A percentile compares a stretch with the other conserved stretches of the same genome.
Evolutionary conservation across 1,284 basidiomycete genomes (phyloP).

Genomic region (Wallemia ichthyophaga): DNA sequence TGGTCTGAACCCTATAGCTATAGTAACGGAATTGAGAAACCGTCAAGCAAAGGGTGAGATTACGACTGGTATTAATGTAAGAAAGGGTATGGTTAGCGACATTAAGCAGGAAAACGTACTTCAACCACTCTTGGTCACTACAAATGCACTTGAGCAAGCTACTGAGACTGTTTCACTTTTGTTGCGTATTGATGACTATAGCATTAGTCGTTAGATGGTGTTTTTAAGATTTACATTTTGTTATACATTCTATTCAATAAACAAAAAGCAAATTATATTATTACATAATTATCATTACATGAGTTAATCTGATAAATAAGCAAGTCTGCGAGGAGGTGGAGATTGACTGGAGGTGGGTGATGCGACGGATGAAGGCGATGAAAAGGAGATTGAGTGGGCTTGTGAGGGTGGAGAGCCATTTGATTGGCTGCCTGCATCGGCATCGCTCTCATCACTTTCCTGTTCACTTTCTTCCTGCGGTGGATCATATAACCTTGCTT

Average conservation of each 20-base stretch:
- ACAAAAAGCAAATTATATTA: too few relatives aligned
- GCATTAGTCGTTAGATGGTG: slow-evolving; percentile 12
- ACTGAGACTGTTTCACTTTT: slow-evolving; percentile 94
- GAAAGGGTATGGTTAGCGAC: slow-evolving; percentile 88
- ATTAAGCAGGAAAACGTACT: slow-evolving; percentile 92
- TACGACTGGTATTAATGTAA: slow-evolving; percentile 91
- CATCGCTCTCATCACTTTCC: too few relatives aligned
- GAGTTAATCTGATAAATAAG: too few relatives aligned
- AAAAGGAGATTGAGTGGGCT: too few relatives aligned
- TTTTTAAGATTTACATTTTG: background rate
- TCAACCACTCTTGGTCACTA: slow-evolving; percentile 81
- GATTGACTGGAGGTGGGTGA: too few relatives aligned
- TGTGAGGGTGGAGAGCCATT: too few relatives aligned
- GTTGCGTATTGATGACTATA: slow-evolving; percentile 90
- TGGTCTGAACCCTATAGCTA: slow-evolving; percentile 87
- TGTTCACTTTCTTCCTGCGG: too few relatives aligned
- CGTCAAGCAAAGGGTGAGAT: slow-evolving; percentile 80
- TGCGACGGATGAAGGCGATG: too few relatives aligned
- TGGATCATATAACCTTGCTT: too few relatives aligned
- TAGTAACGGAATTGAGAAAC: slow-evolving; percentile 92
- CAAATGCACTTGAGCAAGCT: slow-evolving; percentile 75
- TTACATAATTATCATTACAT: too few relatives aligned
- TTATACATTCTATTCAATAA: background rate
- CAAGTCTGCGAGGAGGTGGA: too few relatives aligned
- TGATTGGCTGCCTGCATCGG: too few relatives aligned